phyloP scores from a whole-genome alignment of 2,329 filamentous ascomycete genomes.

The Curvularia sp. region DNA sequence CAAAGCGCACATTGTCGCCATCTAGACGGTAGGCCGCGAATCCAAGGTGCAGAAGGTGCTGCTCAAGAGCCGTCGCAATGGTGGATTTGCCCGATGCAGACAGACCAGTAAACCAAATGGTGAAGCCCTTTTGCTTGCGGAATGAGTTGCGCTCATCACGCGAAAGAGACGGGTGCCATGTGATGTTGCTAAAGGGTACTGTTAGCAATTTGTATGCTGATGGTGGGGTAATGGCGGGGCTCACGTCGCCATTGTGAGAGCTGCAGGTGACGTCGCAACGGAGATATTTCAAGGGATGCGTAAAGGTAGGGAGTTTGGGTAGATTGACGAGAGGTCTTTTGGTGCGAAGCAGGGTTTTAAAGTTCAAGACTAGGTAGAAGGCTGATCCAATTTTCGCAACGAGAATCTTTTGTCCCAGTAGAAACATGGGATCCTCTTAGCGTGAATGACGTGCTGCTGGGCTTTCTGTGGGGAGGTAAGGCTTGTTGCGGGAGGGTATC shows the following conservation, averaged over 20 bases:
- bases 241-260: slow-evolving; percentile 47
- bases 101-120: slow-evolving; percentile 97
- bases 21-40: slow-evolving; percentile 90
- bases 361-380: slow-evolving; percentile 15
- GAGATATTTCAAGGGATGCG: not conserved
- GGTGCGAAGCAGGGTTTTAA: slow-evolving; percentile 11
- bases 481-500: slow-evolving; percentile 11
- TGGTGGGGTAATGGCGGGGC: slow-evolving; percentile 39
- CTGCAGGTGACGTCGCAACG: slow-evolving; percentile 3
- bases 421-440: slow-evolving; percentile 34
- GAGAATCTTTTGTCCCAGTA: slow-evolving; percentile 14
- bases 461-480: slow-evolving; percentile 23
- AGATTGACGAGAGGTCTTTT: not conserved
- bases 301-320: slow-evolving; percentile 6
- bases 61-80: slow-evolving; percentile 93
- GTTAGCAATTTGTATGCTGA: slow-evolving; percentile 22
- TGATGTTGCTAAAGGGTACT: slow-evolving; percentile 73
- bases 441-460: slow-evolving; percentile 40
- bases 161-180: slow-evolving; percentile 84
- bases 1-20: slow-evolving; percentile 98
- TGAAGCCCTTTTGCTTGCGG: slow-evolving; percentile 87
- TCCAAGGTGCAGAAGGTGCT: slow-evolving; percentile 88
- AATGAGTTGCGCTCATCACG: slow-evolving; percentile 76
- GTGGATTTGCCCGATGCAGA: slow-evolving; percentile 97
- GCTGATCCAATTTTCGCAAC: slow-evolving; percentile 17